A percentile compares a stretch with the other conserved stretches of the same genome.
phyloP scores from a whole-genome alignment of 2,329 filamentous ascomycete genomes.

The Thielaviopsis populi region DNA sequence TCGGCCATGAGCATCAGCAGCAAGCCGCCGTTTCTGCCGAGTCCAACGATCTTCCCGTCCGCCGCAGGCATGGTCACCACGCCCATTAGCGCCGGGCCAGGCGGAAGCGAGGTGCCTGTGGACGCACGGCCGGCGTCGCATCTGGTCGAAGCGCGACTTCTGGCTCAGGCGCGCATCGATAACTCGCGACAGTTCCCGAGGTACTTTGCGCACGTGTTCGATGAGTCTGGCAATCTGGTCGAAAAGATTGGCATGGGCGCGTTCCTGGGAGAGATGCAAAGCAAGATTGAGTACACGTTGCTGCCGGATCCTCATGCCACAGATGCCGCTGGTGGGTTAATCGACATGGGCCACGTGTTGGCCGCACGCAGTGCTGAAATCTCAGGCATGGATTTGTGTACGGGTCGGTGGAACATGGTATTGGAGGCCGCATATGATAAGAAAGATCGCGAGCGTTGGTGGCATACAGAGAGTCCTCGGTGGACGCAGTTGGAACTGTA shows the following conservation, averaged over 20 bases:
- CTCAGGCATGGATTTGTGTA: constrained; percentile 28
- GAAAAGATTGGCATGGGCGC: constrained; percentile 42
- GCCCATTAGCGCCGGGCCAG: constrained; percentile 21
- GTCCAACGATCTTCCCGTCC: constrained; percentile 16
- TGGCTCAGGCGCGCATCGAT: constrained; percentile 51
- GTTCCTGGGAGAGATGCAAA: constrained; percentile 46
- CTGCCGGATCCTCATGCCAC: constrained; percentile 40
- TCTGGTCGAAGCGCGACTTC: constrained; percentile 39
- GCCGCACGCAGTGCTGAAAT: constrained; percentile 33
- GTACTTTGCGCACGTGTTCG: constrained; percentile 43
- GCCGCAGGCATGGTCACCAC: neutral
- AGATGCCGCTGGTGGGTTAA: constrained; percentile 42
- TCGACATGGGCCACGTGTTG: constrained; percentile 37
- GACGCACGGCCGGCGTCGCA: constrained; percentile 25
- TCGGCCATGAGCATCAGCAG: constrained; percentile 7
- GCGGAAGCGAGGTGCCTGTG: constrained; percentile 18
- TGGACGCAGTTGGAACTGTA: constrained; percentile 25
- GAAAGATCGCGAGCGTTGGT: constrained; percentile 36
- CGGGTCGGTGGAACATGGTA: constrained; percentile 32
- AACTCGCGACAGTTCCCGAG: constrained; percentile 37
- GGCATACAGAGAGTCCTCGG: constrained; percentile 34
- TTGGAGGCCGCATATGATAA: constrained; percentile 26
- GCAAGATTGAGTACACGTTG: constrained; percentile 45
- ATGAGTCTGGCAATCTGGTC: constrained; percentile 35
- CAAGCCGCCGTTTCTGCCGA: constrained; percentile 17